Conservation (phyloP, 352 stramenopile genomes). For the Phytopythium sindhum region DNA sequence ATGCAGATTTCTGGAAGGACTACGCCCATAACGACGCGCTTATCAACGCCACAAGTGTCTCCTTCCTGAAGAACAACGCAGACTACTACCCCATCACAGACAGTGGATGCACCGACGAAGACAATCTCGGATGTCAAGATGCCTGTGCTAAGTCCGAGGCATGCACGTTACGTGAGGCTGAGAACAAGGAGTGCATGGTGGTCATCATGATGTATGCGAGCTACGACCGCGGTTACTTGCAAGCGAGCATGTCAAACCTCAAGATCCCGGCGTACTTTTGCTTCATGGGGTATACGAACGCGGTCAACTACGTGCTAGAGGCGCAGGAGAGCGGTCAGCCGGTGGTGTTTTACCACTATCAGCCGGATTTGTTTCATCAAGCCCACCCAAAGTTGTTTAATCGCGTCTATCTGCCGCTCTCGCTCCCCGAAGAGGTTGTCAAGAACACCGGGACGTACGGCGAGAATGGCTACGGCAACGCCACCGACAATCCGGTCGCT, state of each 20-base stretch:
- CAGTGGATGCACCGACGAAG: constrained; percentile 21
- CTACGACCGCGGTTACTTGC: constrained; percentile 42
- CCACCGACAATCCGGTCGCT: constrained; percentile 37
- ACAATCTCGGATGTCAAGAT: constrained; percentile 34
- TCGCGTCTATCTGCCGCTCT: constrained; percentile 36
- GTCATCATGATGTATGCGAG: constrained; percentile 39
- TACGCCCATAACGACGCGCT: constrained; percentile 37
- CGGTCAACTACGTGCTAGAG: constrained; percentile 30
- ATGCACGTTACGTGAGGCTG: constrained; percentile 34
- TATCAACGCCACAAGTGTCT: constrained; percentile 23
- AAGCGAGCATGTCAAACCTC: constrained; percentile 38
- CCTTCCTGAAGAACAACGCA: constrained; percentile 21
- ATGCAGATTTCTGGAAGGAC: constrained; percentile 46
- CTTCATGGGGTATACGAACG: constrained; percentile 41
- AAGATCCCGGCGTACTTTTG: constrained; percentile 61
- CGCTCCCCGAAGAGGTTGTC: constrained; percentile 22
- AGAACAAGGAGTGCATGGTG: constrained; percentile 33
- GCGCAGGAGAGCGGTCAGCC: constrained; percentile 14
- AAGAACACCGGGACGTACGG: constrained; percentile 33
- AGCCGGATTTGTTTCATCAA: constrained; percentile 46
- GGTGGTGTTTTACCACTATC: constrained; percentile 52
- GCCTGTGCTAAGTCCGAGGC: constrained; percentile 39
- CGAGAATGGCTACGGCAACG: constrained; percentile 40
- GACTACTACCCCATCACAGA: constrained; percentile 26
- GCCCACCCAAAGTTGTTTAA: constrained; percentile 28